These are phyloP conservation scores for Aspergillus pseudonomiae DNA, from an alignment of 2,329 filamentous ascomycete species.

Conservation along the genomic window DNA sequence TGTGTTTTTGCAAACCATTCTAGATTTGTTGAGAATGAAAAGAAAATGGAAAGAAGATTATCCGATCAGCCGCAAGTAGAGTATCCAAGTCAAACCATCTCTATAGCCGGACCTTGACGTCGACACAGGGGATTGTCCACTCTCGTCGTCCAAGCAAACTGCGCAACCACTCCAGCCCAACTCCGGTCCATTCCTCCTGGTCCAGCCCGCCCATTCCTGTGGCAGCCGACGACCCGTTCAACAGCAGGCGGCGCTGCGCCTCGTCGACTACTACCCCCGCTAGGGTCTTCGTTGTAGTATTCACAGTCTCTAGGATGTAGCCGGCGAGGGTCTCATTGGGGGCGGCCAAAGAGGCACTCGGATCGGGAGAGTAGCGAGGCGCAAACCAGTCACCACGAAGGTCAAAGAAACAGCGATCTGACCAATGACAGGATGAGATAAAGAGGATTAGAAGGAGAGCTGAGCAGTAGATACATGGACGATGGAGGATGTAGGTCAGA, in stretches of 20 bases:
- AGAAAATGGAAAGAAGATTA: neutral
- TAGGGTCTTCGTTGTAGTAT: conserved; percentile 71
- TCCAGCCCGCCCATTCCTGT: conserved; percentile 32
- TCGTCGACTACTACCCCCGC: conserved; percentile 69
- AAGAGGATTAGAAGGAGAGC: conserved; percentile 94
- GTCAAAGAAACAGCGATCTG: conserved; percentile 89
- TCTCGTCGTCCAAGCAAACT: conserved; percentile 80
- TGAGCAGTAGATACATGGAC: conserved; percentile 97
- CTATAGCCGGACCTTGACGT: conserved; percentile 79
- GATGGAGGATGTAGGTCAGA: conserved; percentile 93
- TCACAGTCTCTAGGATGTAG: conserved; percentile 55
- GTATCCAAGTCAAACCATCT: neutral
- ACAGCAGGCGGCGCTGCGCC: conserved; percentile 45
- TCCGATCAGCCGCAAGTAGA: neutral
- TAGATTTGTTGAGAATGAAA: neutral
- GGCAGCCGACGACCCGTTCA: conserved; percentile 27
- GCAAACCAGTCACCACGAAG: conserved; percentile 92
- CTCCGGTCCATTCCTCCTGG: conserved; percentile 69
- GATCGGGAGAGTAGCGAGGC: conserved; percentile 57
- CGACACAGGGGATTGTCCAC: conserved; percentile 89
- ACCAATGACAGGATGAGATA: conserved; percentile 87
- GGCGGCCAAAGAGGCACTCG: conserved; percentile 26
- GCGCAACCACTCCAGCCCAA: conserved; percentile 84
- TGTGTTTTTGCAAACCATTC: neutral
- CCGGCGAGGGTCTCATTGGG: conserved; percentile 38